Conservation (phyloP, 164 flowering plant species). For the Umbilicus rupestris region DNA sequence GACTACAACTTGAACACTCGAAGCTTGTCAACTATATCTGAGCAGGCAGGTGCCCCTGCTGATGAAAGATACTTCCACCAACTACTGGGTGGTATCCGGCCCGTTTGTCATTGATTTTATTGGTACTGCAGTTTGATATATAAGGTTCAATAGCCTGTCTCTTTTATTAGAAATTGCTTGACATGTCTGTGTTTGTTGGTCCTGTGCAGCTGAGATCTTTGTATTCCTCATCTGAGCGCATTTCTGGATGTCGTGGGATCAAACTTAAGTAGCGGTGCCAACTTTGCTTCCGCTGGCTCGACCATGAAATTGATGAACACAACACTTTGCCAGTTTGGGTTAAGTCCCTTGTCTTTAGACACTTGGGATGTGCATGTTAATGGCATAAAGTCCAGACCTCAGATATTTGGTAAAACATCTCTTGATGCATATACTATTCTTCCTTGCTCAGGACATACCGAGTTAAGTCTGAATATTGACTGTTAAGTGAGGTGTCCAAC, state of each 20-base stretch:
- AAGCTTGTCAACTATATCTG: neutral
- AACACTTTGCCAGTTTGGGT: neutral
- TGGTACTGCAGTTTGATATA: neutral
- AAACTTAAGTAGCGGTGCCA: neutral
- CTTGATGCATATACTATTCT: neutral
- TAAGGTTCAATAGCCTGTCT: neutral
- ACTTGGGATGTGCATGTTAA: neutral
- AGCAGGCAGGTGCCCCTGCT: neutral
- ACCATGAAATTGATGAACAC: no score
- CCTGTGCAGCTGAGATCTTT: neutral
- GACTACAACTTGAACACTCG: neutral
- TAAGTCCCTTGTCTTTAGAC: neutral
- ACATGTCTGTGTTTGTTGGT: neutral
- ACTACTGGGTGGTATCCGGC: neutral
- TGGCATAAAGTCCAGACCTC: no score
- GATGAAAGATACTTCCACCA: neutral
- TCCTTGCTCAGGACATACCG: neutral
- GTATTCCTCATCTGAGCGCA: neutral
- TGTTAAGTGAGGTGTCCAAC: neutral
- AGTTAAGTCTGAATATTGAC: neutral
- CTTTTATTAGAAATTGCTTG: neutral
- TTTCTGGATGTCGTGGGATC: no score
- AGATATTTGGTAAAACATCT: neutral
- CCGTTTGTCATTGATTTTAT: neutral
- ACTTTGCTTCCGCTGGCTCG: neutral